These are phyloP conservation scores for Fusarium austroafricanum DNA, from an alignment of 2,329 filamentous ascomycete species.

Conservation along the genomic window DNA sequence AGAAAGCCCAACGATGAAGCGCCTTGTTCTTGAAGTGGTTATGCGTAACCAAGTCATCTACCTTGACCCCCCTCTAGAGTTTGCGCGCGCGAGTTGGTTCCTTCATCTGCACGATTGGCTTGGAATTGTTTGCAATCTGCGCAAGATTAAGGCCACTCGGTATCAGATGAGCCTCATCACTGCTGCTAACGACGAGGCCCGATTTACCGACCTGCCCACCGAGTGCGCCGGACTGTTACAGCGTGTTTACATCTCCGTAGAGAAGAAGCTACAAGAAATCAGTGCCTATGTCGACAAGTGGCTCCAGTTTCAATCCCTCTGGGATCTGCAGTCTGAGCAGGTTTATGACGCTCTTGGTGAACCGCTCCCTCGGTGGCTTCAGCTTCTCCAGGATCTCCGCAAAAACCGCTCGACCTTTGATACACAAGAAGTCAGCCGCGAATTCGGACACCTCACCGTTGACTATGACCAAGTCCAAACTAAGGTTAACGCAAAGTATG, in stretches of 20 bases:
- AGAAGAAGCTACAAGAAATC: constrained; percentile 83
- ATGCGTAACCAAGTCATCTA: constrained; percentile 99
- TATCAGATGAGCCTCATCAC: constrained; percentile 90
- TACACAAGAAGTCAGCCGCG: constrained; percentile 91
- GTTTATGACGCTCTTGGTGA: constrained; percentile 94
- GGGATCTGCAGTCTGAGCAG: constrained; percentile 96
- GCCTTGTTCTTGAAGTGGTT: constrained; percentile 88
- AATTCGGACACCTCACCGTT: constrained; percentile 93
- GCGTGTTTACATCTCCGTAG: constrained; percentile 84
- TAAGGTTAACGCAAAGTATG: constrained; percentile 98
- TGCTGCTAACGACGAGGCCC: constrained; percentile 70
- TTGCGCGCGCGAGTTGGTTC: constrained; percentile 93
- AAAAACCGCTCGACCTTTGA: constrained; percentile 97
- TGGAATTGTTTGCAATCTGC: constrained; percentile 89
- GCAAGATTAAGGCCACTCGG: constrained; percentile 92
- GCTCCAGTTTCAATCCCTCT: constrained; percentile 98
- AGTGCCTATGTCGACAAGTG: constrained; percentile 94
- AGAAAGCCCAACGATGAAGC: constrained; percentile 74
- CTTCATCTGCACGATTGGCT: constrained; percentile 93
- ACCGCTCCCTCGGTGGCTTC: constrained; percentile 91
- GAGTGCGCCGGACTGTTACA: constrained; percentile 84
- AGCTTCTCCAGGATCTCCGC: constrained; percentile 95
- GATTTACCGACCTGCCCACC: constrained; percentile 86
- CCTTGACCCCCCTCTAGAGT: constrained; percentile 91
- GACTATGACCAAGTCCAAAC: constrained; percentile 99